A percentile compares a stretch with the other conserved stretches of the same genome.
Conservation (phyloP, 163 green algal genomes). For the Trebouxia gelatinosa region DNA sequence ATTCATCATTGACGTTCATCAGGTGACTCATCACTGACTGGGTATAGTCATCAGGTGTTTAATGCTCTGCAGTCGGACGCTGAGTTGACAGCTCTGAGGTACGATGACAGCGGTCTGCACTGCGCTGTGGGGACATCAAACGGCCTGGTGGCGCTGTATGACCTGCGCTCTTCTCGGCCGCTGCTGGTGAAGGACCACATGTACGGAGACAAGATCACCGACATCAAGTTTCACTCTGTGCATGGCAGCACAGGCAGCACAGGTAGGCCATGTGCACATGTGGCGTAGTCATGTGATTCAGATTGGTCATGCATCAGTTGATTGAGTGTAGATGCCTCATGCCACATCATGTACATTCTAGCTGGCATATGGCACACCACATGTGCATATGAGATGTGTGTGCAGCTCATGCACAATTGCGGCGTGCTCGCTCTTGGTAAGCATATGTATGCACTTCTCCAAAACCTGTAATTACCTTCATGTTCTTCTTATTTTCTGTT, state of each 20-base stretch:
- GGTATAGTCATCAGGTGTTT: not conserved
- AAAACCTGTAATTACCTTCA: no score
- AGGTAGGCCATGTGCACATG: not conserved
- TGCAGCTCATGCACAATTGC: no score
- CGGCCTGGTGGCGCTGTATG: constrained; percentile 91
- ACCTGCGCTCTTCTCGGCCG: constrained; percentile 82
- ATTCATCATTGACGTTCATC: not conserved
- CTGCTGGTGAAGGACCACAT: constrained; percentile 95
- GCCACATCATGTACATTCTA: no score
- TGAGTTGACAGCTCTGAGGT: constrained; percentile 84
- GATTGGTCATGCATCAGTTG: not conserved
- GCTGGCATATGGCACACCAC: no score
- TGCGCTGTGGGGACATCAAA: constrained; percentile 85
- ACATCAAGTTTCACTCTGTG: constrained; percentile 90
- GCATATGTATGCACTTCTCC: no score
- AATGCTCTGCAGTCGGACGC: constrained; percentile 41
- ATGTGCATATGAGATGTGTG: no score
- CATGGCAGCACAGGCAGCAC: constrained; percentile 28
- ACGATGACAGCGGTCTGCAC: constrained; percentile 80
- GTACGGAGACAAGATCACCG: constrained; percentile 82
- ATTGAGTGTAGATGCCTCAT: no score
- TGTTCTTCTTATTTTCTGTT: no score
- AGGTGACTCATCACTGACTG: not conserved
- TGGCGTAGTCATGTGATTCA: not conserved
- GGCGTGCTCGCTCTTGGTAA: no score